A percentile compares a stretch with the other conserved stretches of the same genome.
Conservation (phyloP, 257 asterid species). For the Ajuga chamaepitys region DNA sequence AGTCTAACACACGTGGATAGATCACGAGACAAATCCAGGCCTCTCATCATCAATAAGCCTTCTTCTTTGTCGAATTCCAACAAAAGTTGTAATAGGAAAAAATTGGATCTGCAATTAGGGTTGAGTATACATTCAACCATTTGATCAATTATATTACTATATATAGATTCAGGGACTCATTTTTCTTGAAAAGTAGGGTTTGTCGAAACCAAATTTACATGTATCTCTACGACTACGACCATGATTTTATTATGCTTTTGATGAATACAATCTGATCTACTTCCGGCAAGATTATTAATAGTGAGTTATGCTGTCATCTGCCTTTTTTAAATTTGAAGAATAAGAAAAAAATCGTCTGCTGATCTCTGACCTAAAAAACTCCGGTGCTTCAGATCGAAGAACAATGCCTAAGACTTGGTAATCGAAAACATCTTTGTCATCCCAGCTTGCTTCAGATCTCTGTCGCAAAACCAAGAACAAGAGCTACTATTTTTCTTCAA, state of each 20-base stretch:
- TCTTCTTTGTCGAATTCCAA: conserved; percentile 27
- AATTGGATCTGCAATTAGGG: conserved; percentile 69
- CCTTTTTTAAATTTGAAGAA: background rate
- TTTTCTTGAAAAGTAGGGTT: conserved; percentile 11
- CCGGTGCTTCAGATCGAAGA: too few species aligned
- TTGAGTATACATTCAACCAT: conserved; percentile 44
- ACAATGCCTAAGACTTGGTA: too few species aligned
- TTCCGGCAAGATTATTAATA: too few species aligned
- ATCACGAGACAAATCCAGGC: conserved; percentile 22
- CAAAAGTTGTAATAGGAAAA: conserved; percentile 33
- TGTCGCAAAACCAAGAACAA: too few species aligned
- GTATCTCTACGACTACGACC: background rate
- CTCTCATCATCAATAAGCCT: background rate
- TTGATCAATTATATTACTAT: conserved; percentile 9
- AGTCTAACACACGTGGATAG: conserved; percentile 33
- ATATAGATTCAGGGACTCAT: background rate
- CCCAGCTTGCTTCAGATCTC: too few species aligned
- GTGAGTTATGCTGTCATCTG: too few species aligned
- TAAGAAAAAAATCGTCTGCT: background rate
- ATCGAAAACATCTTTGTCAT: too few species aligned
- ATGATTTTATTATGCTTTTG: background rate
- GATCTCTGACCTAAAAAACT: background rate
- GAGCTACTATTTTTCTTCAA: too few species aligned
- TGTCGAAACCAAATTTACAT: background rate
- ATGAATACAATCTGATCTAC: background rate